Evolutionary conservation across 2,329 filamentous ascomycete species (phyloP).

Genomic region (Aspergillus niger): DNA sequence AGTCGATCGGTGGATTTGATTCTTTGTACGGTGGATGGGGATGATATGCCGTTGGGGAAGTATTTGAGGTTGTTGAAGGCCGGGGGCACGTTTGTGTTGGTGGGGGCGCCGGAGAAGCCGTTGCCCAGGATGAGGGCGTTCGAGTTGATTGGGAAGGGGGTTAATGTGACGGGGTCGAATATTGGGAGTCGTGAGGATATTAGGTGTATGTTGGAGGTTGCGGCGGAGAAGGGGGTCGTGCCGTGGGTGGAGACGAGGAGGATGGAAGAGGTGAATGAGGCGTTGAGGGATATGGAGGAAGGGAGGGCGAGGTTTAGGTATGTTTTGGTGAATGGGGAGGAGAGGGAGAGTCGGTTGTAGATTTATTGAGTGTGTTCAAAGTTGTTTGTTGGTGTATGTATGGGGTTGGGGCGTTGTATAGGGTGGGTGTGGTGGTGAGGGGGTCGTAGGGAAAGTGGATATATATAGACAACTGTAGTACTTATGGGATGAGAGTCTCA

Average conservation of each 20-base stretch:
- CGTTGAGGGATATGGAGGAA: slow-evolving; percentile 48
- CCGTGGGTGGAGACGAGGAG: slow-evolving; percentile 47
- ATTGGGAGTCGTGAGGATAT: slow-evolving; percentile 49
- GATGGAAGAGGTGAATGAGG: slow-evolving; percentile 48
- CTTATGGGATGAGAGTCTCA: too few relatives aligned
- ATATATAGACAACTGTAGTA: too few relatives aligned
- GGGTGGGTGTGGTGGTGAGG: not conserved
- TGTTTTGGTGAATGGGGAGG: slow-evolving; percentile 46
- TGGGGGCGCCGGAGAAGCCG: slow-evolving; percentile 65
- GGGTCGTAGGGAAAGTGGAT: too few relatives aligned
- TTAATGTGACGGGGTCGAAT: slow-evolving; percentile 54
- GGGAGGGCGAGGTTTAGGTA: slow-evolving; percentile 51
- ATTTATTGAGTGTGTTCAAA: not conserved
- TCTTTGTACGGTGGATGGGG: slow-evolving; percentile 58
- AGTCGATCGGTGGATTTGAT: slow-evolving; percentile 57
- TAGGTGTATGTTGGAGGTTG: slow-evolving; percentile 46
- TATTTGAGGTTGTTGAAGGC: slow-evolving; percentile 64
- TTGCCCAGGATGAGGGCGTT: slow-evolving; percentile 59
- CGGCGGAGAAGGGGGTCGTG: slow-evolving; percentile 44
- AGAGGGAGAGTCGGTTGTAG: slow-evolving; percentile 33
- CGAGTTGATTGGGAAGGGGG: slow-evolving; percentile 59
- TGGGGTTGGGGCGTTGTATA: not conserved
- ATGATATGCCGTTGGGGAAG: slow-evolving; percentile 63
- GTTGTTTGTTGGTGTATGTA: not conserved
- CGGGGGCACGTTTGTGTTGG: slow-evolving; percentile 65